A percentile compares a stretch with the other conserved stretches of the same genome.
Evolutionary conservation across 345 rosid genomes (phyloP).

Genomic region (Gynandropsis gynandra): DNA sequence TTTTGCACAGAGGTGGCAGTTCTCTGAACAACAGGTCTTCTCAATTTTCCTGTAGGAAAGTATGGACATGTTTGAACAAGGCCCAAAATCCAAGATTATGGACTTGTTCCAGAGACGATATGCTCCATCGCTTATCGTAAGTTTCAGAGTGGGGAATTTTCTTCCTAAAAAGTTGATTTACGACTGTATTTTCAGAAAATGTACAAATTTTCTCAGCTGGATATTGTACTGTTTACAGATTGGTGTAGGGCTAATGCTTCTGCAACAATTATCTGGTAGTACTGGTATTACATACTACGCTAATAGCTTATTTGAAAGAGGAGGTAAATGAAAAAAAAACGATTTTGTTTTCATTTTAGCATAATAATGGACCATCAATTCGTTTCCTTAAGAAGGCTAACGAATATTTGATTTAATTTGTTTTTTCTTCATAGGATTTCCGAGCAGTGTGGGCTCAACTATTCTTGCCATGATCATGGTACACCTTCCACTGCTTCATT

Average conservation of each 20-base stretch:
- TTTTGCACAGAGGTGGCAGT: background rate
- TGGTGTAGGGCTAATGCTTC: constrained; percentile 32
- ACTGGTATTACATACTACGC: constrained; percentile 30
- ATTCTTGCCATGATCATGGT: constrained; percentile 30
- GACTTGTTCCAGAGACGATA: constrained; percentile 46
- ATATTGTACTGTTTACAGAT: constrained; percentile 21
- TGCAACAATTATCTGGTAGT: constrained; percentile 33
- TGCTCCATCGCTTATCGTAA: constrained; percentile 37
- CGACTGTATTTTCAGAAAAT: background rate
- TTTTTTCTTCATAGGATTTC: constrained; percentile 22
- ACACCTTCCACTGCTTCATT: background rate
- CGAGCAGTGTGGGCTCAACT: constrained; percentile 32
- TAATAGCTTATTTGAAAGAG: constrained; percentile 27
- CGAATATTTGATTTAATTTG: background rate
- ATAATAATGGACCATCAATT: background rate
- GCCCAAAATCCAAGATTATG: constrained; percentile 23
- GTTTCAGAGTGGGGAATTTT: background rate
- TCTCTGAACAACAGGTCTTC: background rate
- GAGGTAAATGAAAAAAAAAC: constrained; percentile 18
- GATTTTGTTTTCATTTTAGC: background rate
- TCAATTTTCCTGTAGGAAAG: constrained; percentile 25
- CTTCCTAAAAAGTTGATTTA: too few species aligned
- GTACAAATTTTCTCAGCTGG: background rate
- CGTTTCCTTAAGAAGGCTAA: background rate
- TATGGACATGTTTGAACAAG: constrained; percentile 24